These are phyloP conservation scores for Cyberlindnera maritima DNA, from an alignment of 805 yeast genomes.

Conservation along the genomic window DNA sequence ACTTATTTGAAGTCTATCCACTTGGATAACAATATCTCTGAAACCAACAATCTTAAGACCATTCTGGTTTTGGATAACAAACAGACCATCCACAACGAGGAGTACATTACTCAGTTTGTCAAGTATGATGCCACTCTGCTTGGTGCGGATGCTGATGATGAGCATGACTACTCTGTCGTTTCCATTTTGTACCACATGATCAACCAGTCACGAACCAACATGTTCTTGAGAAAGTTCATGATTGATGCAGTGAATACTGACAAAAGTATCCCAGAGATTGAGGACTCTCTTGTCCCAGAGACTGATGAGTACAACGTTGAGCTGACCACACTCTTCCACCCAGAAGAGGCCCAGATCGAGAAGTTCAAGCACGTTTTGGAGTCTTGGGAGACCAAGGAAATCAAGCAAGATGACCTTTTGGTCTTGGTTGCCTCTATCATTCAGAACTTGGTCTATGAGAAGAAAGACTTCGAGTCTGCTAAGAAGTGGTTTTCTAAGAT, in stretches of 20 bases:
- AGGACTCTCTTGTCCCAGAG: constrained; percentile 10
- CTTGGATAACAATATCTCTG: constrained; percentile 15
- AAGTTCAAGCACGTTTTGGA: constrained; percentile 22
- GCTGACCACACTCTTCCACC: constrained; percentile 29
- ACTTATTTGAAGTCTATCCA: constrained; percentile 23
- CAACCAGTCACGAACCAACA: constrained; percentile 23
- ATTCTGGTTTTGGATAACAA: constrained; percentile 25
- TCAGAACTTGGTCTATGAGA: constrained; percentile 25
- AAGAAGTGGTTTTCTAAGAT: constrained; percentile 25
- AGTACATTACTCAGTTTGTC: constrained; percentile 22
- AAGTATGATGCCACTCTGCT: constrained; percentile 17
- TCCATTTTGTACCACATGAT: constrained; percentile 21
- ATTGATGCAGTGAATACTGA: constrained; percentile 22
- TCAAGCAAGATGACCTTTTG: constrained; percentile 25
- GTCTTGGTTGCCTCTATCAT: constrained; percentile 29
- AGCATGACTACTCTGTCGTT: constrained; percentile 15
- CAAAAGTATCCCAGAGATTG: constrained; percentile 21
- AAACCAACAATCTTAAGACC: constrained; percentile 27
- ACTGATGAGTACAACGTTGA: constrained; percentile 23
- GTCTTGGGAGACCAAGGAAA: constrained; percentile 17
- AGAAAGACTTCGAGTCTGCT: constrained; percentile 25
- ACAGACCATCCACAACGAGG: constrained; percentile 29
- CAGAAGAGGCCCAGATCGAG: constrained; percentile 26
- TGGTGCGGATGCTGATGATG: constrained; percentile 14
- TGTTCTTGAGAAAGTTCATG: constrained; percentile 25